These are phyloP conservation scores for Pseudogymnoascus sp. DNA, from an alignment of 2,329 filamentous ascomycete genomes.

Conservation along the genomic window DNA sequence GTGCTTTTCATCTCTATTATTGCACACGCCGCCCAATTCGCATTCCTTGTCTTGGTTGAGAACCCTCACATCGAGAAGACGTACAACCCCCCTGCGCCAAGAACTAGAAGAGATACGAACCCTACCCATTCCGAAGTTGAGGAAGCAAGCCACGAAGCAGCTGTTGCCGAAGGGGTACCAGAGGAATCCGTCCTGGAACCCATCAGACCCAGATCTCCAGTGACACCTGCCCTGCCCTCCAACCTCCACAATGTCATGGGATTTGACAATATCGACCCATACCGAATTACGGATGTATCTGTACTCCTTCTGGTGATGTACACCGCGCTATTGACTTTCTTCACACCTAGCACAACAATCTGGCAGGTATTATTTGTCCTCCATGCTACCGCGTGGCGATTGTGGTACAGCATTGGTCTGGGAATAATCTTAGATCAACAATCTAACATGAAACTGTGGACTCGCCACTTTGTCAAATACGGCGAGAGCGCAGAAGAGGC, in stretches of 20 bases:
- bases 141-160: slow-evolving; percentile 27
- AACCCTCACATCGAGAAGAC: slow-evolving; percentile 97
- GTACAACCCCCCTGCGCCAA: slow-evolving; percentile 83
- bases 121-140: slow-evolving; percentile 27
- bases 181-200: slow-evolving; percentile 13
- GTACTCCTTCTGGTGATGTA: slow-evolving; percentile 70
- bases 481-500: slow-evolving; percentile 85
- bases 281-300: slow-evolving; percentile 76
- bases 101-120: slow-evolving; percentile 34
- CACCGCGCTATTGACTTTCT: slow-evolving; percentile 61
- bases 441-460: slow-evolving; percentile 89
- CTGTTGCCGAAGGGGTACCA: slow-evolving; percentile 29
- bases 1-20: slow-evolving; percentile 95
- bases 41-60: slow-evolving; percentile 84
- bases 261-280: slow-evolving; percentile 74
- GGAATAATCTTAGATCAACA: slow-evolving; percentile 78
- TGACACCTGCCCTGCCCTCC: slow-evolving; percentile 45
- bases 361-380: slow-evolving; percentile 73
- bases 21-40: slow-evolving; percentile 89
- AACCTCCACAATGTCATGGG: slow-evolving; percentile 80
- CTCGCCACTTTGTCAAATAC: slow-evolving; percentile 93
- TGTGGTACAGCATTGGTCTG: slow-evolving; percentile 88
- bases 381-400: slow-evolving; percentile 73
- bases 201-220: slow-evolving; percentile 26
- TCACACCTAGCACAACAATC: slow-evolving; percentile 67